A percentile compares a stretch with the other conserved stretches of the same genome.
Conservation (phyloP, 495 filamentous ascomycete genomes). For the Amphirosellinia nigrospora region DNA sequence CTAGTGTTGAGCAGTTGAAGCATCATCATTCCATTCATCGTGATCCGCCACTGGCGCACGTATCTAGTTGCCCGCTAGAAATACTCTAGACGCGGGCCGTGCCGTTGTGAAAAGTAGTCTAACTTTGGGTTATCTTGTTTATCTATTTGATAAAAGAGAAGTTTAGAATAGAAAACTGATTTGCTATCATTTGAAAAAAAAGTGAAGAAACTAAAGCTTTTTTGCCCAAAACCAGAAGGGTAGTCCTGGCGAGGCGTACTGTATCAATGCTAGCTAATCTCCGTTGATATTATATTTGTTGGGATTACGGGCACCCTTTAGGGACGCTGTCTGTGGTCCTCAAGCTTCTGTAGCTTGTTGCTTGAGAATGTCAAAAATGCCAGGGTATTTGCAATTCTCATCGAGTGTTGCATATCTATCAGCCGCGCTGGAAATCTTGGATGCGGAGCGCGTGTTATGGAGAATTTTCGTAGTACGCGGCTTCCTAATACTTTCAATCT, state of each 20-base stretch:
- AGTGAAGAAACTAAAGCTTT: neutral
- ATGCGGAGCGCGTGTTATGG: constrained; percentile 5
- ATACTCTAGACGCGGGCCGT: neutral
- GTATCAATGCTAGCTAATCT: neutral
- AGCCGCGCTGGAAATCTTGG: constrained; percentile 2
- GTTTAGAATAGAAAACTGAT: too few species aligned
- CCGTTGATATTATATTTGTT: neutral
- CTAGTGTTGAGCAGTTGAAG: neutral
- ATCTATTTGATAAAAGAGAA: too few species aligned
- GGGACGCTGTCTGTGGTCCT: neutral
- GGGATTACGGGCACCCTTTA: neutral
- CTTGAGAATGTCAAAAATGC: constrained; percentile 4
- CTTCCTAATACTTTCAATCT: neutral
- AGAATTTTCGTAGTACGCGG: constrained; percentile 7
- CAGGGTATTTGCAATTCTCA: constrained; percentile 14
- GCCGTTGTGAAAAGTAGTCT: neutral
- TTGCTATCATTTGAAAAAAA: too few species aligned
- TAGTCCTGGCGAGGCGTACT: neutral
- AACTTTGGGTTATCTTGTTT: neutral
- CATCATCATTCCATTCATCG: neutral
- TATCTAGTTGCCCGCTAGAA: neutral
- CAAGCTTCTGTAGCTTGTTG: neutral
- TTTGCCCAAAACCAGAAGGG: neutral
- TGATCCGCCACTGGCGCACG: constrained; percentile 1
- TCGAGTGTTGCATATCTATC: constrained; percentile 14